Base-by-base conservation (phyloP, 352 stramenopile genomes). In the Thraustochytrium sp. region DNA sequence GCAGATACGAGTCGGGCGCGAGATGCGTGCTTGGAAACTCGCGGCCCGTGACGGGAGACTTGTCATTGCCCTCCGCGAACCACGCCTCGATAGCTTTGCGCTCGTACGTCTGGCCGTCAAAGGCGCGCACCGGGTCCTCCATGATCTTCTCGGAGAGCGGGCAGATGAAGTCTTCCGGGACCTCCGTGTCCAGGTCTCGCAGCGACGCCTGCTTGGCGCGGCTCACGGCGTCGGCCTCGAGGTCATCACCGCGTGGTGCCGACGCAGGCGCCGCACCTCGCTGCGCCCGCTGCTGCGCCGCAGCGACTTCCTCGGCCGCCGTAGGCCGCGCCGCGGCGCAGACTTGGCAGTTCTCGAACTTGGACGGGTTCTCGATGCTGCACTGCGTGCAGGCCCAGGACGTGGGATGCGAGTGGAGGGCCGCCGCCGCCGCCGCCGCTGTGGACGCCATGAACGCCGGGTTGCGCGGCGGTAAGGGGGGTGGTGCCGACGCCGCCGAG, bases 101-200 rank as follows among this genome's bases (percentile, higher is more conserved):
- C 56, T 91, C 88, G 85, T 91, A 91, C 37, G 86, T 82, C 49
- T 89, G 84, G 3, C 88, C 88, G 76, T 91, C 88, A 48, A 61
- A 59, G 8, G 82, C 78, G n/a, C 89, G 73, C 18, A 91, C 88
- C 26, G 88, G 88, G 61, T 91, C 88, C 21, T 62, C 74, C 88
- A 91, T 91, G 31, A 91, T 75, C 23, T 86, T 21, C 18, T 68
- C 53, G 21, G 26, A 83, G 74, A 90, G 87, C 23, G 87, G 83
- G 63, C 86, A 89, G 29, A 87, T 23, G 46, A 88, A 86, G 38
- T 80, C 51, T 4, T 46, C 36, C 5, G 59, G 46, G 11, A 72
- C 9, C 9, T 31, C 26, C 40, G 42, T 31, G 9, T 21, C 59
- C 1, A 31, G 26, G 21, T 11, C 59, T 9, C 59, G 59, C 9